A percentile compares a stretch with the other conserved stretches of the same genome.
Evolutionary conservation across 257 asterid genomes (phyloP).

Genomic region (Craterostigma plantagineum): DNA sequence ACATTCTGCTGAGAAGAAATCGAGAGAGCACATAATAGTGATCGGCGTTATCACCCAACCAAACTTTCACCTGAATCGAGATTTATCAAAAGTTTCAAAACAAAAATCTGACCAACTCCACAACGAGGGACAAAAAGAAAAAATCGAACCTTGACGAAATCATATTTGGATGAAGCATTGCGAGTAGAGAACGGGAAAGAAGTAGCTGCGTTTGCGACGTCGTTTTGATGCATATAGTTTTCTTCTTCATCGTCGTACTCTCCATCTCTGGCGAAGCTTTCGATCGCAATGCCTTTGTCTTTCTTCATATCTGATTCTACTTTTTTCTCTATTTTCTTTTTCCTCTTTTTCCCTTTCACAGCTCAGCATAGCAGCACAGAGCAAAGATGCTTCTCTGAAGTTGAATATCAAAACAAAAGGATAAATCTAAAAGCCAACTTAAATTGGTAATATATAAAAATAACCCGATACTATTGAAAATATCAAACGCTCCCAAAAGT

Average conservation of each 20-base stretch:
- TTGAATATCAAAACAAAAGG: too few relatives aligned
- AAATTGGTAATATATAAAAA: too few relatives aligned
- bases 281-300: slow-evolving; percentile 31
- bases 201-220: slow-evolving; percentile 10
- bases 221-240: slow-evolving; percentile 15
- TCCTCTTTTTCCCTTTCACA: too few relatives aligned
- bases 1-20: slow-evolving; percentile 91
- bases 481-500: too few relatives aligned
- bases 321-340: too few relatives aligned
- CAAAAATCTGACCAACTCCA: not conserved
- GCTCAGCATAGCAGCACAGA: too few relatives aligned
- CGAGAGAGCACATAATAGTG: slow-evolving; percentile 95
- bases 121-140: too few relatives aligned
- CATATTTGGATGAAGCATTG: slow-evolving; percentile 85
- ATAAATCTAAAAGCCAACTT: too few relatives aligned
- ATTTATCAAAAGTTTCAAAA: not conserved
- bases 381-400: too few relatives aligned
- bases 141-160: slow-evolving; percentile 70
- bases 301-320: slow-evolving; percentile 18
- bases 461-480: too few relatives aligned
- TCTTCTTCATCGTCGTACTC: slow-evolving; percentile 18
- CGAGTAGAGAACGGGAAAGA: slow-evolving; percentile 57
- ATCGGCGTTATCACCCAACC: slow-evolving; percentile 98
- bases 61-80: slow-evolving; percentile 68
- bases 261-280: slow-evolving; percentile 20